Base-by-base conservation (phyloP, 2,329 filamentous ascomycete genomes). In the Sporothrix inflata region DNA sequence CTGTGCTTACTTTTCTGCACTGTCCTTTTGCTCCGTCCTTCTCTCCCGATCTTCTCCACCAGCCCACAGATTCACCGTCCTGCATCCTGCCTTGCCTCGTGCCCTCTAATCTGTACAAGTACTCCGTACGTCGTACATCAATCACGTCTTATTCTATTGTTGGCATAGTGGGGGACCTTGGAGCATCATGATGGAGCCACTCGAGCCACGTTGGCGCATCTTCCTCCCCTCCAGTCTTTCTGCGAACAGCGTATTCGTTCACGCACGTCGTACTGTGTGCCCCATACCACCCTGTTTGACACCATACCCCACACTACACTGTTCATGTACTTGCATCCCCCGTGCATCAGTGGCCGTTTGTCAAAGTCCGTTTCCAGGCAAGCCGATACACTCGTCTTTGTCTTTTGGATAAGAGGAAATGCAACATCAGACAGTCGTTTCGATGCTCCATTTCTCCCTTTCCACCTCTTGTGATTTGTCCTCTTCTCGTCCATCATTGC, bases 381-480 rank as follows among this genome's bases (percentile, higher is more conserved):
- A 24, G 49, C 24, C 19, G 47, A 21, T 51, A 11, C 19, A 42
- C n/a, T n/a, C 1, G 19, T 14, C 38, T 16, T 65, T 27, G n/a
- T 65, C 60, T 63, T 63, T 60, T 63, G 38, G 38, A 12, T 12
- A 63, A 63, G 57, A 63, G 38, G n/a, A 27, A 27, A 63, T 63
- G n/a, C 60, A 63, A 63, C 60, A 63, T 19, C 9, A 16, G 60
- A 16, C 38, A 42, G 21, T n/a, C 60, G 21, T 65, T 40, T 45
- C 4, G 12, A 8, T 3, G 7, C n/a, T 60, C 30, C 30, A 12
- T 63, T 63, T 57, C 27, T 34, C 53, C 34, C 30, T 45, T 45
- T 7, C 11, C 8, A 40, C 21, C 42, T 7, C 4, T 16, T 11
- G 3, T 21, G 51, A 38, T 16, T 38, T 60, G 53, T 34, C 27